Percentiles rank a stretch among this genome's conserved stretches.
phyloP scores from a whole-genome alignment of 1,284 basidiomycete species.

The Cutaneotrichosporon arboriforme region DNA sequence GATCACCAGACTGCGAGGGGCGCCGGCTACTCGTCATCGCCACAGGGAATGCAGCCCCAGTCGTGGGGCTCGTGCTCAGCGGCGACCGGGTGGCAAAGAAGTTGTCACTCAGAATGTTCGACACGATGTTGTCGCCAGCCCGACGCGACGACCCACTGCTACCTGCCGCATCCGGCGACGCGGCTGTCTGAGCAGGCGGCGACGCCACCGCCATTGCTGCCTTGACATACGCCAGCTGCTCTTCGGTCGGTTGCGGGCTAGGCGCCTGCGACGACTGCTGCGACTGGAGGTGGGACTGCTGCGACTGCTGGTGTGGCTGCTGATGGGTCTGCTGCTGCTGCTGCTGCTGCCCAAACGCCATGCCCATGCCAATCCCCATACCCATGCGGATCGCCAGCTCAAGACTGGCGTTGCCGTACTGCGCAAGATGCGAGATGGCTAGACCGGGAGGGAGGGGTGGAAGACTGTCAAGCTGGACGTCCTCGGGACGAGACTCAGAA shows the following conservation, averaged over 20 bases:
- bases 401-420: constrained; percentile 42
- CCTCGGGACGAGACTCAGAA: not conserved
- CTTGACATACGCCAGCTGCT: constrained; percentile 4
- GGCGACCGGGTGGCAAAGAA: constrained; percentile 34
- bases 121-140: constrained; percentile 26
- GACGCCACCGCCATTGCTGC: not conserved
- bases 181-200: not conserved
- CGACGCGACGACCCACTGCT: too few species aligned
- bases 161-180: constrained; percentile 5
- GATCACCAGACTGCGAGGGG: constrained; percentile 28
- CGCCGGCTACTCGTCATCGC: constrained; percentile 24
- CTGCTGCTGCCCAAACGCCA: constrained; percentile 34
- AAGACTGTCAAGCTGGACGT: constrained; percentile 17
- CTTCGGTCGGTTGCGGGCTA: not conserved
- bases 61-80: constrained; percentile 24
- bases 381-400: constrained; percentile 50
- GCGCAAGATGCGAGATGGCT: constrained; percentile 39
- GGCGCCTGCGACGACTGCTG: constrained; percentile 1
- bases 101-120: constrained; percentile 43
- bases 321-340: constrained; percentile 18
- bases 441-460: constrained; percentile 45
- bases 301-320: constrained; percentile 3
- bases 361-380: constrained; percentile 48
- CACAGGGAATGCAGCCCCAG: constrained; percentile 6
- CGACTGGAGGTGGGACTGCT: not conserved